phyloP scores from a whole-genome alignment of 148 eudicot species.

The Hydrangea macrophylla region DNA sequence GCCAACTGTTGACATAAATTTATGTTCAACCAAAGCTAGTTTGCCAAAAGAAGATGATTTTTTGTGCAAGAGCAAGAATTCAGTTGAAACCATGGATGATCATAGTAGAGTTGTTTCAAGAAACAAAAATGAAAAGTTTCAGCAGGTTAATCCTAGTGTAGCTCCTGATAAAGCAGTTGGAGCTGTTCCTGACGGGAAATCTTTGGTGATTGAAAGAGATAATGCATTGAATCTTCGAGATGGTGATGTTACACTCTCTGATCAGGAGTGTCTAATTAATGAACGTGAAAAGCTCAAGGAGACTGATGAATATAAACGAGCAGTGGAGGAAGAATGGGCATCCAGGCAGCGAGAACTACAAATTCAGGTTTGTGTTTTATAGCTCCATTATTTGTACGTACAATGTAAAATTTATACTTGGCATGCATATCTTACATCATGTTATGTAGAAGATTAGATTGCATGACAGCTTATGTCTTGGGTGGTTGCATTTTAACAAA shows the following conservation, averaged over 20 bases:
- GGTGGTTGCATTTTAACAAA: not conserved
- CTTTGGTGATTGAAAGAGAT: constrained; percentile 8
- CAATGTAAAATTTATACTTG: not conserved
- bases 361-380: constrained; percentile 47
- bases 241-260: constrained; percentile 13
- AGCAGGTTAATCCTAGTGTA: not conserved
- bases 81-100: constrained; percentile 6
- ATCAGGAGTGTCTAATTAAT: constrained; percentile 32
- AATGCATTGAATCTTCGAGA: constrained; percentile 5
- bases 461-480: not conserved
- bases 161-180: not conserved
- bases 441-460: not conserved
- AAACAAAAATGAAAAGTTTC: not conserved
- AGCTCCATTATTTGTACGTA: not conserved
- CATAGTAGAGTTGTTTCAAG: not conserved
- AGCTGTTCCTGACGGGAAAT: not conserved
- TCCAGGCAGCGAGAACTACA: constrained; percentile 56
- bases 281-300: constrained; percentile 83
- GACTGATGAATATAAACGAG: constrained; percentile 82
- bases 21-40: constrained; percentile 3
- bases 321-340: constrained; percentile 77
- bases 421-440: not conserved
- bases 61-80: not conserved
- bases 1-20: constrained; percentile 11
- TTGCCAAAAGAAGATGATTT: constrained; percentile 16